These are phyloP conservation scores for Pestalotiopsis sp. DNA, from an alignment of 2,329 filamentous ascomycete species.

Conservation along the genomic window DNA sequence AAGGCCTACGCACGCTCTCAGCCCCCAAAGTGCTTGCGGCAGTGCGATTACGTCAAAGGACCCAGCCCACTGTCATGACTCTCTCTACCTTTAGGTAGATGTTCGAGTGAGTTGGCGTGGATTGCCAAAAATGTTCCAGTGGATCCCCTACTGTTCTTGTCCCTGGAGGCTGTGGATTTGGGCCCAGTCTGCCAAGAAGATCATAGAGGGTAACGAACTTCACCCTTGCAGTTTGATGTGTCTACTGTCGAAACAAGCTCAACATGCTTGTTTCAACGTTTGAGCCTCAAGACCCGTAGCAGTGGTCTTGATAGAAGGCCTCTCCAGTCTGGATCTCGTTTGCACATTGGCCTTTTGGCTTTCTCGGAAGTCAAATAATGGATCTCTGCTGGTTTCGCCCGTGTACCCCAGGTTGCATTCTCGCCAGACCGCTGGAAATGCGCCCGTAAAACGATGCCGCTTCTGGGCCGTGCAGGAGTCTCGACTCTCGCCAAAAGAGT, in stretches of 20 bases:
- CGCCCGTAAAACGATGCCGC: neutral
- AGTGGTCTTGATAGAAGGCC: neutral
- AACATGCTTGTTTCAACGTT: constrained; percentile 9
- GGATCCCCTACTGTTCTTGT: neutral
- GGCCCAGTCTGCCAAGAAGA: neutral
- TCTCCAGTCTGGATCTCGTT: neutral
- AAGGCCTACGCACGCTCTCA: too few relatives aligned
- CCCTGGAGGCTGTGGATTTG: neutral
- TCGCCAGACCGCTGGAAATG: neutral
- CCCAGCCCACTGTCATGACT: too few relatives aligned
- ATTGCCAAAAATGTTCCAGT: too few relatives aligned
- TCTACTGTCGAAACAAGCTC: constrained; percentile 13
- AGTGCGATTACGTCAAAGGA: too few relatives aligned
- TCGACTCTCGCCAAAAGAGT: too few relatives aligned
- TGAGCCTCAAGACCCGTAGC: neutral
- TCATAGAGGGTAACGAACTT: neutral
- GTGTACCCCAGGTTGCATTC: neutral
- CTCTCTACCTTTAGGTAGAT: too few relatives aligned
- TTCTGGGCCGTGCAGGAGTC: neutral
- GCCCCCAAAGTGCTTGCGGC: too few relatives aligned
- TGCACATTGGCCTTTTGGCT: neutral
- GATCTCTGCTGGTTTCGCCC: neutral
- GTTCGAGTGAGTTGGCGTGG: too few relatives aligned
- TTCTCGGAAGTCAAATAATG: neutral
- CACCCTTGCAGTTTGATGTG: constrained; percentile 8